Percentiles rank a stretch among this genome's conserved stretches.
Conservation (phyloP, 1,139 yeast species). For the Lodderomyces beijingensis region DNA sequence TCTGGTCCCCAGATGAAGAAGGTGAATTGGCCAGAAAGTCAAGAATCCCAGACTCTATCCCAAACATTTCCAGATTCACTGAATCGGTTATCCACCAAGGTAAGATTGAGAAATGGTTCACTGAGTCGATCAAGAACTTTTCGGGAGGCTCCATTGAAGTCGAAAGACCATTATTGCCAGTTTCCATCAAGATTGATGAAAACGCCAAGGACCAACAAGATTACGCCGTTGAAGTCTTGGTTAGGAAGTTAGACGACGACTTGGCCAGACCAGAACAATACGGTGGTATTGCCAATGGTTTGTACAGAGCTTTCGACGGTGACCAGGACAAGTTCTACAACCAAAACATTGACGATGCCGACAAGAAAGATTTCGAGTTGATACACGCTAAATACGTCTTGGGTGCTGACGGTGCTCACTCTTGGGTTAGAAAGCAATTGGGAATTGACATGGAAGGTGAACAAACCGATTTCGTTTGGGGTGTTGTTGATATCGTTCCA, state of each 20-base stretch:
- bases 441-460: conserved; percentile 28
- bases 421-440: conserved; percentile 28
- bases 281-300: conserved; percentile 23
- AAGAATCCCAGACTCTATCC: conserved; percentile 23
- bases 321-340: conserved; percentile 18
- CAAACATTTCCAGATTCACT: conserved; percentile 27
- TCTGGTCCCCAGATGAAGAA: conserved; percentile 21
- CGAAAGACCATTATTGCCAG: conserved; percentile 25
- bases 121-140: conserved; percentile 23
- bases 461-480: conserved; percentile 33
- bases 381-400: conserved; percentile 30
- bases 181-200: conserved; percentile 16
- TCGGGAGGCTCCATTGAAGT: conserved; percentile 17
- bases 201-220: conserved; percentile 15
- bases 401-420: conserved; percentile 36
- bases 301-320: conserved; percentile 27
- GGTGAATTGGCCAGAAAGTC: conserved; percentile 19
- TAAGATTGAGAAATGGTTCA: conserved; percentile 24
- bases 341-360: conserved; percentile 3
- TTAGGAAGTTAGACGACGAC: conserved; percentile 11
- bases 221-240: conserved; percentile 25
- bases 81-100: conserved; percentile 31
- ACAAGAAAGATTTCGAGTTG: conserved; percentile 11
- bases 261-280: conserved; percentile 20
- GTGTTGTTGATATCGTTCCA: conserved; percentile 32